A percentile compares a stretch with the other conserved stretches of the same genome.
Evolutionary conservation across 345 rosid species (phyloP).

Genomic region (Hibiscus mutabilis): DNA sequence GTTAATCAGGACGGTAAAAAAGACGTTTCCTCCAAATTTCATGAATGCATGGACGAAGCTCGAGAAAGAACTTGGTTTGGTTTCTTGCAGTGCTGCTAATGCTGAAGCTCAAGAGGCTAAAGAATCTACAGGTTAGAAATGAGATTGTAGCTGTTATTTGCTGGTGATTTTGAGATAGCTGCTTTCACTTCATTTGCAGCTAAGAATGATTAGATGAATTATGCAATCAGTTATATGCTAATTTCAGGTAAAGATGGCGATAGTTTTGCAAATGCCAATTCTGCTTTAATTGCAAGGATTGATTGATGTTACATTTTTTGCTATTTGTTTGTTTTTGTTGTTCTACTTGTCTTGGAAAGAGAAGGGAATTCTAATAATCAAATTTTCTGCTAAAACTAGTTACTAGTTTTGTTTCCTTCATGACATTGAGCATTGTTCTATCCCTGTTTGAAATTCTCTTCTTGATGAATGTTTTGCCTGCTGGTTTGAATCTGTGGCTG

Average conservation of each 20-base stretch:
- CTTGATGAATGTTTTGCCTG: not conserved
- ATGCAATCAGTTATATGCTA: not conserved
- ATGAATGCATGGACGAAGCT: conserved; percentile 59
- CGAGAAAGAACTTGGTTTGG: conserved; percentile 49
- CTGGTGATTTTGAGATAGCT: not conserved
- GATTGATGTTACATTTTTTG: not conserved
- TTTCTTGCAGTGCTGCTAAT: conserved; percentile 11
- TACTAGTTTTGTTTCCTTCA: not conserved
- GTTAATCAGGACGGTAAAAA: conserved; percentile 50
- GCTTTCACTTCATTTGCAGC: not conserved
- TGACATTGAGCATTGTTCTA: not conserved
- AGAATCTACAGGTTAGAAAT: not conserved
- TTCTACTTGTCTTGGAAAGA: not conserved
- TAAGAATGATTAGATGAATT: not conserved
- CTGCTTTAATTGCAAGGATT: not conserved
- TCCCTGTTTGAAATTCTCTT: not conserved
- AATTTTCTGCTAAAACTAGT: not conserved
- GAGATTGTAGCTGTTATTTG: not conserved
- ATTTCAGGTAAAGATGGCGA: not conserved
- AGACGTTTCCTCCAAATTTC: conserved; percentile 53
- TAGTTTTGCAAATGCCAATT: no score
- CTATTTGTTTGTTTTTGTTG: not conserved
- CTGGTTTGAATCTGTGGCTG: not conserved
- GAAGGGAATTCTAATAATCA: not conserved
- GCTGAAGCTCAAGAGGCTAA: conserved; percentile 17